Evolutionary conservation across 768 basidiomycete species (phyloP), one percentile per base, ranked within the genome.

Genomic region (Pleurotus sapidus): DNA sequence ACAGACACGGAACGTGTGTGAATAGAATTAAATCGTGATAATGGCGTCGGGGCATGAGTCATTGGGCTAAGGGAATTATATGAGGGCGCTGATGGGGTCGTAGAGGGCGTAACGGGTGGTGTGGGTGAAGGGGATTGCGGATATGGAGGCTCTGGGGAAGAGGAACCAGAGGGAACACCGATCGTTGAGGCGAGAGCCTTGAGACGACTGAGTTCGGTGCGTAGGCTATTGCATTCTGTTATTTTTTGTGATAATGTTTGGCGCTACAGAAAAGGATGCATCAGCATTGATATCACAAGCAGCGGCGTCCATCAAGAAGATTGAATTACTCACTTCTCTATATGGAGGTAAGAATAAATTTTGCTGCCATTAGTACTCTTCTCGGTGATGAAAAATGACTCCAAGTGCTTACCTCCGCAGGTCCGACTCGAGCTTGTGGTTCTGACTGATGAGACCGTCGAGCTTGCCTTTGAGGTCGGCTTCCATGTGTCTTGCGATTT

Each of bases 221-320:
- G 84, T 45, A 90, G 78, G 63, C 77, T 77, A 67, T 87, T 84
- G 66, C 78, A 84, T 73, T 90, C 89, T 73, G 86, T 86, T 57
- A 82, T 77, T 78, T 87, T 87, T 76, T 84, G 82, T 61, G 77
- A 72, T 54, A 54, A 71, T 84, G 85, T 68, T 80, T 76, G 54
- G 77, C 67, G 68, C 84, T 82, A 87, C 88, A 64, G 34, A 34
- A 65, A 60, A 55, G 46, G 56, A 54, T 23, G 11, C 42, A 54
- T 61, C 18, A 59, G 57, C 65, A 40, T 57, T 46, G 58, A 57
- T 61, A 43, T 57, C 60, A 64, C 55, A 17, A 27, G 49, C 30
- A 34, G 42, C 17, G 5, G 46, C 20, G 56, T 49, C 9, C 50
- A 48, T 40, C 45, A 49, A 25, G 37, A 15, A 37, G 15, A 17